Percentiles rank a stretch among this genome's conserved stretches.
These are phyloP conservation scores for Tuber indicum DNA, from an alignment of 495 filamentous ascomycete species.

Conservation along the genomic window DNA sequence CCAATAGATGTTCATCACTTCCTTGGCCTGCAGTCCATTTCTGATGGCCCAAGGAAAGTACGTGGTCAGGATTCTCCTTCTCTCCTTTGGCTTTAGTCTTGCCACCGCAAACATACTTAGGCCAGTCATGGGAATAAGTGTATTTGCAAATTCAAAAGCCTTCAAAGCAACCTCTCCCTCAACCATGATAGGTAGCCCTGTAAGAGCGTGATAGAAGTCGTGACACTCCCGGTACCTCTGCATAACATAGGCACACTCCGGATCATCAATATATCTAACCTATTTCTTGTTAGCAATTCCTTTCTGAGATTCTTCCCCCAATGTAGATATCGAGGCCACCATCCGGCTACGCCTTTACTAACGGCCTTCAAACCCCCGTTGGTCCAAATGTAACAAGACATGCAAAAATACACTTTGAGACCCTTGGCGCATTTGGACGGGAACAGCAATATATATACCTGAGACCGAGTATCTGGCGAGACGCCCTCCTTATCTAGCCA, in stretches of 20 bases:
- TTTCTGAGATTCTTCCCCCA: not conserved
- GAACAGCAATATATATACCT: conserved; percentile 12
- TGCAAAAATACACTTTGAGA: not conserved
- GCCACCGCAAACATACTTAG: conserved; percentile 64
- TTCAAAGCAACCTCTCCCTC: conserved; percentile 95
- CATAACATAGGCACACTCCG: conserved; percentile 96
- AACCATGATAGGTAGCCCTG: conserved; percentile 79
- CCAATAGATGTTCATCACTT: conserved; percentile 97
- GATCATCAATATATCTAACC: conserved; percentile 87
- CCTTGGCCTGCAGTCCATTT: conserved; percentile 68
- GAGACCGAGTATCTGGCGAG: conserved; percentile 71
- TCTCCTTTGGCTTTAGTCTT: conserved; percentile 69
- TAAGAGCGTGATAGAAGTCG: conserved; percentile 96
- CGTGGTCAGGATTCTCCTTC: conserved; percentile 60
- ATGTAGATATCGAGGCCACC: not conserved
- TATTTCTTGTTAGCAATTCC: conserved; percentile 34
- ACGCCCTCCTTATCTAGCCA: conserved; percentile 94
- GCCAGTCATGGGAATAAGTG: conserved; percentile 88
- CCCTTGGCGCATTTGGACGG: not conserved
- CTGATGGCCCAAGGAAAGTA: conserved; percentile 87
- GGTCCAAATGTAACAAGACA: not conserved
- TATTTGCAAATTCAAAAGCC: conserved; percentile 94
- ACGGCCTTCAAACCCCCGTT: not conserved
- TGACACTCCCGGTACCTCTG: conserved; percentile 96
- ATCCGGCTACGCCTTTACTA: not conserved